Evolutionary conservation across 805 yeast species (phyloP).

Genomic region (Candida boleticola): DNA sequence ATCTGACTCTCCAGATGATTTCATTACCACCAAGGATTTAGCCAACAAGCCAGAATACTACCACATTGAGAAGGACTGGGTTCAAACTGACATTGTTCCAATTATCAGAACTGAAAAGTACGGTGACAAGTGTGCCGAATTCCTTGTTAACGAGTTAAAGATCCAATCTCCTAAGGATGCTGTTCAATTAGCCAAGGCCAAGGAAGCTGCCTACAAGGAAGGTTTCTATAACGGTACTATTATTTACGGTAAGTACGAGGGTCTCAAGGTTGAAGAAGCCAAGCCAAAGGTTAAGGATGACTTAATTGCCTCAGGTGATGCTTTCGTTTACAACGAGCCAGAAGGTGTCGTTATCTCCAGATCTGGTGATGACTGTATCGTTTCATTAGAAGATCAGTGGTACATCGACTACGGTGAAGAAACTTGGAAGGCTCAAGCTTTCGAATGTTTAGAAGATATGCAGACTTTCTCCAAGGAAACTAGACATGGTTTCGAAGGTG

Average conservation of each 20-base stretch:
- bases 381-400: constrained; percentile 98
- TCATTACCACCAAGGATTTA: constrained; percentile 78
- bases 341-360: constrained; percentile 87
- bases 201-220: constrained; percentile 93
- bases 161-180: constrained; percentile 94
- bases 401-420: constrained; percentile 96
- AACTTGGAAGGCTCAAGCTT: constrained; percentile 77
- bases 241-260: constrained; percentile 77
- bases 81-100: constrained; percentile 65
- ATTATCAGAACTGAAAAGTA: constrained; percentile 78
- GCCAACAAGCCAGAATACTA: constrained; percentile 89
- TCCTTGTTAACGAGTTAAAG: constrained; percentile 78
- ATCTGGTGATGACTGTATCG: constrained; percentile 96
- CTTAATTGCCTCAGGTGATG: constrained; percentile 70
- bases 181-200: constrained; percentile 83
- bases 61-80: constrained; percentile 85
- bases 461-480: constrained; percentile 80
- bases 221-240: constrained; percentile 90
- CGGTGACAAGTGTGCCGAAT: constrained; percentile 87
- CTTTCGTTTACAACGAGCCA: constrained; percentile 92
- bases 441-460: constrained; percentile 74
- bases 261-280: constrained; percentile 88
- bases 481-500: constrained; percentile 88
- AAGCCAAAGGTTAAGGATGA: constrained; percentile 85
- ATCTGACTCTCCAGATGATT: constrained; percentile 98